phyloP scores from a whole-genome alignment of 306 rosid species.

The Vigna unguiculata region DNA sequence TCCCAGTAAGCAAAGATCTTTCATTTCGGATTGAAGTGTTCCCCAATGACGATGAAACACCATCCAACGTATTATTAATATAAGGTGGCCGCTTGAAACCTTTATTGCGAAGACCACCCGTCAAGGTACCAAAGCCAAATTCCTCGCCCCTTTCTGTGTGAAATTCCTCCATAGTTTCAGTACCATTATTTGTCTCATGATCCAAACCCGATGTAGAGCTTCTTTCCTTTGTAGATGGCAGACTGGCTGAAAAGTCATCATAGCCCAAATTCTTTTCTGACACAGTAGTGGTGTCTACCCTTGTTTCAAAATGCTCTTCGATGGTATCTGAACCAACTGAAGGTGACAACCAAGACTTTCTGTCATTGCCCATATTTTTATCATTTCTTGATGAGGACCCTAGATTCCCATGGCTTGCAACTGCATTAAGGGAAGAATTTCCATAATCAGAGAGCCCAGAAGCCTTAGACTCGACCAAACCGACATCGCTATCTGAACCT shows the following conservation, averaged over 20 bases:
- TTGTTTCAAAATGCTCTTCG: conserved; percentile 50
- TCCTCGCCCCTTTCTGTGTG: conserved; percentile 52
- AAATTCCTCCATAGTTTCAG: conserved; percentile 46
- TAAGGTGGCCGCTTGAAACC: conserved; percentile 59
- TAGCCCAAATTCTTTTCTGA: conserved; percentile 46
- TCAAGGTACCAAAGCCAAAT: conserved; percentile 68
- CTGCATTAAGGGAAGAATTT: conserved; percentile 49
- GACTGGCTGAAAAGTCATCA: conserved; percentile 43
- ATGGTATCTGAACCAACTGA: conserved; percentile 47
- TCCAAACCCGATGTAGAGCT: conserved; percentile 44
- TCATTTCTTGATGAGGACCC: conserved; percentile 58
- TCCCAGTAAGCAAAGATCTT: conserved; percentile 50
- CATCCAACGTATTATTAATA: conserved; percentile 48
- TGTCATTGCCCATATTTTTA: conserved; percentile 46
- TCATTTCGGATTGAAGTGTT: conserved; percentile 50
- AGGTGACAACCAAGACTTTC: conserved; percentile 48
- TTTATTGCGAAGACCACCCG: conserved; percentile 87
- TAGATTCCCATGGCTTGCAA: conserved; percentile 48
- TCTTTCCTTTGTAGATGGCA: conserved; percentile 47
- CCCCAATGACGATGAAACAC: conserved; percentile 43
- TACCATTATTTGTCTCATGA: conserved; percentile 40
- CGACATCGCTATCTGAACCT: conserved; percentile 70
- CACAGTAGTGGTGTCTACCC: conserved; percentile 34
- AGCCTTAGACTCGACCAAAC: conserved; percentile 51
- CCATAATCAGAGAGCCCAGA: conserved; percentile 47